These are phyloP conservation scores for Aspergillus tanneri DNA, from an alignment of 2,329 filamentous ascomycete genomes.

Conservation along the genomic window DNA sequence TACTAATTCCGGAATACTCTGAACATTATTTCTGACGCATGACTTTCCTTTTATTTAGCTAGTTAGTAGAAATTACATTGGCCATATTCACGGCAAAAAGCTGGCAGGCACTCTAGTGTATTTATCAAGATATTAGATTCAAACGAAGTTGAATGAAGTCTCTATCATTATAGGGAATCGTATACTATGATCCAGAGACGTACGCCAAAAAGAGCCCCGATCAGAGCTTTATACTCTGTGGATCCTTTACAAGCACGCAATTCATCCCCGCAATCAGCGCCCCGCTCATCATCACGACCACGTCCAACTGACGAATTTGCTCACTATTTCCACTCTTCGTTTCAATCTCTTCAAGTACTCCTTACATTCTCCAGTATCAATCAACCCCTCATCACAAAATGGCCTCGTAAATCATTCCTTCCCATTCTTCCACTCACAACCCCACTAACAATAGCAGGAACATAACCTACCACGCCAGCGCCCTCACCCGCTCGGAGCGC, in stretches of 20 bases:
- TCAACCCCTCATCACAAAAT: slow-evolving; percentile 2
- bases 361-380: background rate
- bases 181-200: no score
- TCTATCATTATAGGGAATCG: no score
- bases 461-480: slow-evolving; percentile 49
- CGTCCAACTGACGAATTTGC: slow-evolving; percentile 1
- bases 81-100: no score
- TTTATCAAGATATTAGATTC: no score
- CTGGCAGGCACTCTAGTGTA: no score
- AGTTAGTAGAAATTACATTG: no score
- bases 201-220: no score
- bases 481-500: slow-evolving; percentile 44
- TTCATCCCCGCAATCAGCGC: slow-evolving; percentile 6
- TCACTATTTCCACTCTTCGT: slow-evolving; percentile 7
- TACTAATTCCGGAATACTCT: no score
- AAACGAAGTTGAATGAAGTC: no score
- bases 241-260: background rate
- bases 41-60: no score
- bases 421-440: slow-evolving; percentile 1
- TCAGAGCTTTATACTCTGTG: no score
- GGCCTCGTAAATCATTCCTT: slow-evolving; percentile 4
- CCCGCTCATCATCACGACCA: background rate
- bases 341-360: background rate
- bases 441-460: slow-evolving; percentile 33
- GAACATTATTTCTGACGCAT: no score